These are phyloP conservation scores for Tolypocladium tropicale DNA, from an alignment of 2,329 filamentous ascomycete genomes.

Conservation along the genomic window DNA sequence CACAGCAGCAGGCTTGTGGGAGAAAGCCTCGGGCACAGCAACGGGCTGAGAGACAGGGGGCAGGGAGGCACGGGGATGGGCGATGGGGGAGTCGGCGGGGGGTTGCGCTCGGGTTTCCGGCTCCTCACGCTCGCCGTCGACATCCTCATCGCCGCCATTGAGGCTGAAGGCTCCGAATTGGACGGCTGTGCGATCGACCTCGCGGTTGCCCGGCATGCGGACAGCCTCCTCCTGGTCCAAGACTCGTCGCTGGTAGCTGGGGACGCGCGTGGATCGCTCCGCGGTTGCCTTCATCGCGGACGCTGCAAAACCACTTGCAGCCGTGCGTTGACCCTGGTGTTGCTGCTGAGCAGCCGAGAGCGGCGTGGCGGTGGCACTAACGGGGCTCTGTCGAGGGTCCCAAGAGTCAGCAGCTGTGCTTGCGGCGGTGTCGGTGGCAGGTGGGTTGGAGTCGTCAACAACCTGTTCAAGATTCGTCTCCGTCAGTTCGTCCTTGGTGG, in stretches of 20 bases:
- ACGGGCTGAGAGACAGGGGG: slow-evolving; percentile 58
- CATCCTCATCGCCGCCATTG: slow-evolving; percentile 73
- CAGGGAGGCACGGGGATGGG: slow-evolving; percentile 75
- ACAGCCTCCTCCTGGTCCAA: slow-evolving; percentile 96
- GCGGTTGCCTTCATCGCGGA: slow-evolving; percentile 70
- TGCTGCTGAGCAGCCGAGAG: slow-evolving; percentile 53
- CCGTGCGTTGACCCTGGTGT: slow-evolving; percentile 42
- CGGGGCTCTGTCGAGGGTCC: slow-evolving; percentile 54
- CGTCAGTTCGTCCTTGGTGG: slow-evolving; percentile 75
- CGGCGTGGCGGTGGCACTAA: slow-evolving; percentile 55
- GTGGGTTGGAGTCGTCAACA: slow-evolving; percentile 67
- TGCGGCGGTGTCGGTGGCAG: slow-evolving; percentile 70
- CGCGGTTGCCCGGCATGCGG: slow-evolving; percentile 94
- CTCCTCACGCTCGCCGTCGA: slow-evolving; percentile 91
- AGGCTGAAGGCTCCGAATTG: slow-evolving; percentile 95
- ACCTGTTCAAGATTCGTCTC: slow-evolving; percentile 88
- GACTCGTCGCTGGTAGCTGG: slow-evolving; percentile 76
- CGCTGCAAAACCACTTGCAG: slow-evolving; percentile 62
- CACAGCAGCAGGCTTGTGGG: slow-evolving; percentile 42
- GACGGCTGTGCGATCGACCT: slow-evolving; percentile 83
- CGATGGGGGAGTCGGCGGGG: slow-evolving; percentile 82
- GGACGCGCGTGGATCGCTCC: slow-evolving; percentile 52
- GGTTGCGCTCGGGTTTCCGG: slow-evolving; percentile 89
- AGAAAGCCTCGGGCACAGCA: slow-evolving; percentile 43
- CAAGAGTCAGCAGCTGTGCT: slow-evolving; percentile 84